Evolutionary conservation across 163 green algal genomes (phyloP).

Genomic region (Scenedesmus sp.): DNA sequence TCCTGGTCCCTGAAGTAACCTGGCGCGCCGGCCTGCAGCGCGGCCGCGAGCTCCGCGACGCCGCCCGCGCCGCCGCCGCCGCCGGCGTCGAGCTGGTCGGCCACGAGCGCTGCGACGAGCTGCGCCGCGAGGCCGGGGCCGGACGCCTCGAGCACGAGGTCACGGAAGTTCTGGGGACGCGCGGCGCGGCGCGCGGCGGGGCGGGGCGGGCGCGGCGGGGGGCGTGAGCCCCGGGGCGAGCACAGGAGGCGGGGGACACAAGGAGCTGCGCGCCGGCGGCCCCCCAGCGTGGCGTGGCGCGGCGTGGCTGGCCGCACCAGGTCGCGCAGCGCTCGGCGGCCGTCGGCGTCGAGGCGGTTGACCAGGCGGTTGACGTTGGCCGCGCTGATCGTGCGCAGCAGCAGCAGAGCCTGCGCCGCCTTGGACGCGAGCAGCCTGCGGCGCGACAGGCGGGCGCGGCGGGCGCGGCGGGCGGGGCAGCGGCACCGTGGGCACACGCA

Average conservation of each 20-base stretch:
- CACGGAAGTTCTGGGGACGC: conserved; percentile 64
- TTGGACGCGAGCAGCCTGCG: conserved; percentile 64
- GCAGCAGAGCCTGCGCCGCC: conserved; percentile 72
- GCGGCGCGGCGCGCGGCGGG: no score
- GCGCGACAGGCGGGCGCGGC: not conserved
- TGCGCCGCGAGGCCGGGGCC: conserved; percentile 66
- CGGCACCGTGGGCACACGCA: no score
- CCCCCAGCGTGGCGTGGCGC: no score
- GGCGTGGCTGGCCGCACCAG: conserved; percentile 45
- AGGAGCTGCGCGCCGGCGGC: no score
- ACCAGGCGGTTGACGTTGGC: conserved; percentile 77
- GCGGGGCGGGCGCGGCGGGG: no score
- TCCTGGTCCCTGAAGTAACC: conserved; percentile 88
- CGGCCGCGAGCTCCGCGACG: conserved; percentile 68
- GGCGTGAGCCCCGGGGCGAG: no score
- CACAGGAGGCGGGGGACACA: no score
- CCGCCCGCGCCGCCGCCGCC: conserved; percentile 46
- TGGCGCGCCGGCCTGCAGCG: conserved; percentile 69
- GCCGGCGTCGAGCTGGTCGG: conserved; percentile 62
- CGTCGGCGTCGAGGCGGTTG: conserved; percentile 52
- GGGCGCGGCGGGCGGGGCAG: no score
- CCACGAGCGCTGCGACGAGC: conserved; percentile 78
- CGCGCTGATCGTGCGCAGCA: conserved; percentile 74
- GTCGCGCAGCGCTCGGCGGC: conserved; percentile 48
- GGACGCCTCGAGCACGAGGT: conserved; percentile 63